These are phyloP conservation scores for Colletotrichum chlorophyti DNA, from an alignment of 2,329 filamentous ascomycete genomes.

Conservation along the genomic window DNA sequence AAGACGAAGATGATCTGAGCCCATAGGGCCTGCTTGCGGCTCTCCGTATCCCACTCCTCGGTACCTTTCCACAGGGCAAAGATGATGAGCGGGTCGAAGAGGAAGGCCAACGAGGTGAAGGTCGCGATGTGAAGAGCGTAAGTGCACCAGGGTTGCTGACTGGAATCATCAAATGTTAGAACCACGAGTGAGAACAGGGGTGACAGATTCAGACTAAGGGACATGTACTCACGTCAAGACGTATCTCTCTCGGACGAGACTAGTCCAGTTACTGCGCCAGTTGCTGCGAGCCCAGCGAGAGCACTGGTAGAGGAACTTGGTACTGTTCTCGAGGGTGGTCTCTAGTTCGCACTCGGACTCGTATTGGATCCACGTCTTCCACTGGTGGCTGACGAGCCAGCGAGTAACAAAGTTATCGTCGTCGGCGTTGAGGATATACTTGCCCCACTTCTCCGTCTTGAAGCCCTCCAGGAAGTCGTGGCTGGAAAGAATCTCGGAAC, in stretches of 20 bases:
- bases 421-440: conserved; percentile 91
- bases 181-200: conserved; percentile 2
- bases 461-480: conserved; percentile 87
- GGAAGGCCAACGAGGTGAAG: conserved; percentile 84
- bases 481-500: conserved; percentile 85
- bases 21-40: conserved; percentile 63
- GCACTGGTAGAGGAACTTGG: conserved; percentile 92
- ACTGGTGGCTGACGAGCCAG: conserved; percentile 90
- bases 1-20: conserved; percentile 78
- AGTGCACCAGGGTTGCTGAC: conserved; percentile 90
- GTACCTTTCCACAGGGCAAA: conserved; percentile 74
- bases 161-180: conserved; percentile 46
- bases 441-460: conserved; percentile 88
- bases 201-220: background rate
- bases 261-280: conserved; percentile 96
- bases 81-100: conserved; percentile 77
- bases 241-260: conserved; percentile 80
- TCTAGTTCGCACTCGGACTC: conserved; percentile 89
- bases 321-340: conserved; percentile 89
- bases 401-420: conserved; percentile 98
- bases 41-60: conserved; percentile 60
- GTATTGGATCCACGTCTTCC: conserved; percentile 97
- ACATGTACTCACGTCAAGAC: conserved; percentile 81
- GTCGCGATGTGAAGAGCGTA: conserved; percentile 94
- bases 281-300: conserved; percentile 96